Conservation (phyloP, 495 filamentous ascomycete genomes). For the Hyaloscypha hepaticicola region DNA sequence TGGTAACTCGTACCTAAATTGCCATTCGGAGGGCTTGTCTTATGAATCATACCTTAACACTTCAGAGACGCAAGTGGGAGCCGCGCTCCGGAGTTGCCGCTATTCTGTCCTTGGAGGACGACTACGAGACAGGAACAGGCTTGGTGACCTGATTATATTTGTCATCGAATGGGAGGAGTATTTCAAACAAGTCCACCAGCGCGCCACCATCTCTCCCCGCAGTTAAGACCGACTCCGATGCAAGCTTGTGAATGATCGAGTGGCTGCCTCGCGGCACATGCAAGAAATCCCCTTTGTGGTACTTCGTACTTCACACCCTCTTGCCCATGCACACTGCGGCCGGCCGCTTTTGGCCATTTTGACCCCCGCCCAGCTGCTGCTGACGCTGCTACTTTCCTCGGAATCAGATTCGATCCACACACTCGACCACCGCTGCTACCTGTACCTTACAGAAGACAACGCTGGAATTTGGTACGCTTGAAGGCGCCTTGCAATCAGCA, state of each 20-base stretch:
- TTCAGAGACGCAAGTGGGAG: background rate
- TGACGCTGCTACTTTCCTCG: slow-evolving; percentile 10
- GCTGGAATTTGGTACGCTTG: background rate
- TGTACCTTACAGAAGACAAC: slow-evolving; percentile 14
- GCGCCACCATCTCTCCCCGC: slow-evolving; percentile 5
- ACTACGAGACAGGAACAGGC: background rate
- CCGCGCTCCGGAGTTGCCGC: background rate
- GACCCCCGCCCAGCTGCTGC: slow-evolving; percentile 15
- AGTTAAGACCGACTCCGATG: background rate
- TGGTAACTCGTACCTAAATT: background rate
- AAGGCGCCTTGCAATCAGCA: background rate
- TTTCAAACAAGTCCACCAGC: slow-evolving; percentile 1
- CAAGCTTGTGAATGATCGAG: background rate
- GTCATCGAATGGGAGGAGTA: slow-evolving; percentile 4
- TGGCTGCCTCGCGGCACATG: background rate
- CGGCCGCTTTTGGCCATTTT: slow-evolving; percentile 12
- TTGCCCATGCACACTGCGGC: slow-evolving; percentile 8
- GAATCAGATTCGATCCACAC: slow-evolving; percentile 3
- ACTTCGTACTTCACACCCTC: slow-evolving; percentile 6
- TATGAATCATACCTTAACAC: background rate
- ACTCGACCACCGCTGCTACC: background rate
- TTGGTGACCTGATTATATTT: slow-evolving; percentile 7
- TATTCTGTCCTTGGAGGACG: background rate
- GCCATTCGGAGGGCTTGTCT: background rate
- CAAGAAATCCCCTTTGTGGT: slow-evolving; percentile 7